phyloP scores from a whole-genome alignment of 192 early-diverging fungal species.

The Entophlyctis helioformis region DNA sequence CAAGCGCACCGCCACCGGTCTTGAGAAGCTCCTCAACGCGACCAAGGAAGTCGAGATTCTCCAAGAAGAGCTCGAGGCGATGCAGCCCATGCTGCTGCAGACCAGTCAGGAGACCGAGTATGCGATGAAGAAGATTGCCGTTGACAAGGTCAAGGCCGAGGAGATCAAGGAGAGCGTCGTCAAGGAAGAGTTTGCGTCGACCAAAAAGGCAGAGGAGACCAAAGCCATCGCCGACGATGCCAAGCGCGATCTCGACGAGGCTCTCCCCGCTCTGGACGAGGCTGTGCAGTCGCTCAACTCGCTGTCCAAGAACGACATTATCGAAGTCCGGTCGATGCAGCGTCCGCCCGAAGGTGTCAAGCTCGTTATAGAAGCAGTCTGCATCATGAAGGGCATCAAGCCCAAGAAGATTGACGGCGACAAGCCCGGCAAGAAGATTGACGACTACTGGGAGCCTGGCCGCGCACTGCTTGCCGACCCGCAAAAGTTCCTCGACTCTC shows the following conservation, averaged over 20 bases:
- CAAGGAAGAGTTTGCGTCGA: slow-evolving; percentile 37
- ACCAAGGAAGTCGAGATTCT: slow-evolving; percentile 51
- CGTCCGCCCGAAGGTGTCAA: slow-evolving; percentile 53
- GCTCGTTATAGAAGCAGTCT: slow-evolving; percentile 51
- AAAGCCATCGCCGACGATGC: slow-evolving; percentile 49
- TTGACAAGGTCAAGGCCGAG: slow-evolving; percentile 46
- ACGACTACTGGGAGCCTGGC: slow-evolving; percentile 44
- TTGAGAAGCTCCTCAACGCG: slow-evolving; percentile 45
- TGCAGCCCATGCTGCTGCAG: slow-evolving; percentile 53
- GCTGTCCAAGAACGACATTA: slow-evolving; percentile 47
- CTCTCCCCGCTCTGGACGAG: slow-evolving; percentile 44
- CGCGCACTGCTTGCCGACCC: slow-evolving; percentile 34
- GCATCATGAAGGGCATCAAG: slow-evolving; percentile 52
- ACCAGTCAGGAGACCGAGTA: slow-evolving; percentile 49
- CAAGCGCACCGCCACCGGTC: slow-evolving; percentile 42
- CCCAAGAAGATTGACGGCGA: slow-evolving; percentile 52
- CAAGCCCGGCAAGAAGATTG: slow-evolving; percentile 47
- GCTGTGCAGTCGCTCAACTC: slow-evolving; percentile 50
- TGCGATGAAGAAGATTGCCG: slow-evolving; percentile 51
- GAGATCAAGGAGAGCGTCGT: slow-evolving; percentile 43
- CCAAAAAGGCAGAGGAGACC: slow-evolving; percentile 53
- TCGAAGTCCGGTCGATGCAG: slow-evolving; percentile 50
- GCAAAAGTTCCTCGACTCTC: slow-evolving; percentile 46
- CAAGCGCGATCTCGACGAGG: slow-evolving; percentile 47
- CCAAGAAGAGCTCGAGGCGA: slow-evolving; percentile 49